Evolutionary conservation across 768 basidiomycete species (phyloP).

Genomic region (Collybia sp.): DNA sequence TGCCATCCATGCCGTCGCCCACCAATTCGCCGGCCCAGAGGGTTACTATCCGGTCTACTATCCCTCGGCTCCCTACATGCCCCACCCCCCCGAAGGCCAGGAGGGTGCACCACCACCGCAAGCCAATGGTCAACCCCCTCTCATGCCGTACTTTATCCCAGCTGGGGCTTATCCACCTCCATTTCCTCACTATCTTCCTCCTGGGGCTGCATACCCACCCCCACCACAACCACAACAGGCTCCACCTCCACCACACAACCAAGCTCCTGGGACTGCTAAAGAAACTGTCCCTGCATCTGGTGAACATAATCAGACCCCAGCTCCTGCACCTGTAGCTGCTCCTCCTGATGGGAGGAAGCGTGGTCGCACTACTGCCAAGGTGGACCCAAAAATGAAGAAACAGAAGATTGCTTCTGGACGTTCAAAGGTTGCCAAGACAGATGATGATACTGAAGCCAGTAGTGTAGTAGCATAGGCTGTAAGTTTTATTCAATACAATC

Average conservation of each 20-base stretch:
- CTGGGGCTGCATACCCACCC: slow-evolving; percentile 22
- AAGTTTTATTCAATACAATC: no score
- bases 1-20: slow-evolving; percentile 25
- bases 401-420: slow-evolving; percentile 3
- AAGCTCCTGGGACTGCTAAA: slow-evolving; percentile 12
- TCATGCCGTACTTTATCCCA: slow-evolving; percentile 37
- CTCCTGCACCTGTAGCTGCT: slow-evolving; percentile 2
- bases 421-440: no score
- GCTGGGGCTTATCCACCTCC: slow-evolving; percentile 28
- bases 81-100: slow-evolving; percentile 28
- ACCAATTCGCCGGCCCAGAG: slow-evolving; percentile 27
- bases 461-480: no score
- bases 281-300: neutral
- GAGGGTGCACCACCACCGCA: slow-evolving; percentile 14
- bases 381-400: slow-evolving; percentile 26
- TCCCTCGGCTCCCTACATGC: slow-evolving; percentile 27
- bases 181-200: slow-evolving; percentile 28
- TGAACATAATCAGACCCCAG: no score
- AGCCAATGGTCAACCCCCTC: slow-evolving; percentile 28
- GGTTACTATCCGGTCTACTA: slow-evolving; percentile 38
- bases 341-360: slow-evolving; percentile 17
- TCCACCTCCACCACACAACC: slow-evolving; percentile 10
- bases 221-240: slow-evolving; percentile 11
- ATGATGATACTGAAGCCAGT: no score
- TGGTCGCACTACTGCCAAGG: slow-evolving; percentile 20